These are phyloP conservation scores for Saccharomycopsis fermentans DNA, from an alignment of 805 yeast species.

Conservation along the genomic window DNA sequence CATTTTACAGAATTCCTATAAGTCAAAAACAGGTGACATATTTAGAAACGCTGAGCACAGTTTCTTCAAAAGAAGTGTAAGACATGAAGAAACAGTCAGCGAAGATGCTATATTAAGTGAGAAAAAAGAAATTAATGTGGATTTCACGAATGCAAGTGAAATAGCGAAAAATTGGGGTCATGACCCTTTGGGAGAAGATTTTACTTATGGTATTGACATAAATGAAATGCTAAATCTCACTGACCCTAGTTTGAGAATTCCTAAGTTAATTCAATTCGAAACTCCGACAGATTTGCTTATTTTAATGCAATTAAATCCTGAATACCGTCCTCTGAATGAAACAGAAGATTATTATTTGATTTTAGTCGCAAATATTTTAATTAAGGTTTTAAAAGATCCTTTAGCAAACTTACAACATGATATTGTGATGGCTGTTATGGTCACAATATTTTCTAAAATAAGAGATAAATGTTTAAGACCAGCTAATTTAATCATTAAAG, in stretches of 20 bases:
- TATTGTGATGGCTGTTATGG: slow-evolving; percentile 86
- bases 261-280: slow-evolving; percentile 44
- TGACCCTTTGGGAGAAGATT: slow-evolving; percentile 12
- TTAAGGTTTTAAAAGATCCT: slow-evolving; percentile 77
- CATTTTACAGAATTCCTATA: slow-evolving; percentile 58
- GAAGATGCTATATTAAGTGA: background rate
- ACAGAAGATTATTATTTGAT: slow-evolving; percentile 91
- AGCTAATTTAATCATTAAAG: slow-evolving; percentile 79
- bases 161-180: slow-evolving; percentile 18
- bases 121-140: background rate
- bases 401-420: slow-evolving; percentile 82
- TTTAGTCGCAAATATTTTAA: slow-evolving; percentile 77
- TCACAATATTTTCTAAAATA: slow-evolving; percentile 80
- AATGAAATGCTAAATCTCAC: slow-evolving; percentile 23
- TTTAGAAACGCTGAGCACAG: background rate
- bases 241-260: slow-evolving; percentile 33
- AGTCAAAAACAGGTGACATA: background rate
- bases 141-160: slow-evolving; percentile 3
- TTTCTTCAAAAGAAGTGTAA: background rate
- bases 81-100: slow-evolving; percentile 21
- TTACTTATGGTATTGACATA: slow-evolving; percentile 12
- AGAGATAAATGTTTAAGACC: slow-evolving; percentile 88
- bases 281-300: slow-evolving; percentile 86
- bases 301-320: slow-evolving; percentile 62
- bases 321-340: slow-evolving; percentile 60